These are phyloP conservation scores for Curvularia eragrostidis DNA, from an alignment of 2,329 filamentous ascomycete species.

Conservation along the genomic window DNA sequence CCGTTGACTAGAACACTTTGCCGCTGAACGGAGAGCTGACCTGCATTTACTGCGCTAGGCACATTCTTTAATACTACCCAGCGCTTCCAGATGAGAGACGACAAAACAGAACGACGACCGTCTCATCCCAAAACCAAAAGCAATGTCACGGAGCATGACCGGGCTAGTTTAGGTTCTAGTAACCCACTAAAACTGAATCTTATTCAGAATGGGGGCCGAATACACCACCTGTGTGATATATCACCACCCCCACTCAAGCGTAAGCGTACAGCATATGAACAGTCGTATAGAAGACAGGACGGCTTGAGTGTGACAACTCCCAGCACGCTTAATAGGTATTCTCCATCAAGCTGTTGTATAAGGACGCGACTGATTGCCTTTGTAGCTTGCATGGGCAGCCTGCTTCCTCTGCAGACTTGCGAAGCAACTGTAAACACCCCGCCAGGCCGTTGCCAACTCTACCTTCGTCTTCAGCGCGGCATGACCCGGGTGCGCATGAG, in stretches of 20 bases:
- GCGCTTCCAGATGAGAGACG: constrained; percentile 8
- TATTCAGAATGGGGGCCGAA: background rate
- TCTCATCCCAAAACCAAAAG: background rate
- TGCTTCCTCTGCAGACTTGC: background rate
- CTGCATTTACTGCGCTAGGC: constrained; percentile 3
- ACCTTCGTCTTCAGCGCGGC: background rate
- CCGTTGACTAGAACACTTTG: background rate
- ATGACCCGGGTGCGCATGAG: background rate
- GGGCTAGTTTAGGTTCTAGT: background rate
- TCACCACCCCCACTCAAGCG: constrained; percentile 38
- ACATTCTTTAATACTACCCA: background rate
- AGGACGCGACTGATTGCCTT: background rate
- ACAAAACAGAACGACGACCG: background rate
- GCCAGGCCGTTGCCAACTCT: background rate
- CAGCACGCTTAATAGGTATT: background rate
- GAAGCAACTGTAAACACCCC: background rate
- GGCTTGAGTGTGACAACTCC: no score
- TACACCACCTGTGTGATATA: constrained; percentile 16
- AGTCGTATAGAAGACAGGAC: background rate
- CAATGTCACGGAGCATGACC: background rate
- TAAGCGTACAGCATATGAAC: constrained; percentile 16
- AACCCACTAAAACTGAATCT: background rate
- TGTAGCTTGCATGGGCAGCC: background rate
- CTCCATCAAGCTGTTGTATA: background rate
- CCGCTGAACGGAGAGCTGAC: background rate